These are phyloP conservation scores for Olyra latifolia DNA, from an alignment of 176 grass and related monocot genomes.

Conservation along the genomic window DNA sequence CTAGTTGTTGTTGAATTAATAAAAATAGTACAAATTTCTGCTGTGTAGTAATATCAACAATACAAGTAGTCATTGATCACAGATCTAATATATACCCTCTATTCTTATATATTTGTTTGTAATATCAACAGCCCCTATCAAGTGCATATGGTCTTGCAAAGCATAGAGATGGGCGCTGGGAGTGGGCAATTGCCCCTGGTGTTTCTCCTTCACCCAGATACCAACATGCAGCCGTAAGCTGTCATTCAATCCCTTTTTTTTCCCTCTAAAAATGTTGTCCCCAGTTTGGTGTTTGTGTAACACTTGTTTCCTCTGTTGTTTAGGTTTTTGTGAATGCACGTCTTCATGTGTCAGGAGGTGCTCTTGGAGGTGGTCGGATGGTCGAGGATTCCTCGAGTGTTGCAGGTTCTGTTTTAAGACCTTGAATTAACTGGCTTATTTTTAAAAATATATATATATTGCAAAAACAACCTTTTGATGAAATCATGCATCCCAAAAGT, in stretches of 20 bases:
- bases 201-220: conserved; percentile 99
- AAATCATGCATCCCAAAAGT: neutral
- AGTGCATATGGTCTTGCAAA: conserved; percentile 99
- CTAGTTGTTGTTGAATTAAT: conserved; percentile 8
- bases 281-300: neutral
- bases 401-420: conserved; percentile 67
- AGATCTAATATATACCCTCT: neutral
- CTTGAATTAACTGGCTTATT: conserved; percentile 9
- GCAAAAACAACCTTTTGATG: conserved; percentile 23
- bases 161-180: conserved; percentile 99
- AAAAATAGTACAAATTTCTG: neutral
- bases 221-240: conserved; percentile 96
- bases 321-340: conserved; percentile 99
- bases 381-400: conserved; percentile 99
- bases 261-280: neutral
- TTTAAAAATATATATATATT: neutral
- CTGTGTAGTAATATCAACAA: conserved; percentile 11
- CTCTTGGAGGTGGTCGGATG: conserved; percentile 99
- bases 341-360: conserved; percentile 98
- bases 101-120: conserved; percentile 11
- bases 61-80: neutral
- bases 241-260: conserved; percentile 14
- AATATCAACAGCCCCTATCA: conserved; percentile 64
- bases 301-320: conserved; percentile 11
- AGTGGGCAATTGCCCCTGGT: conserved; percentile 99